Conservation (phyloP, 768 basidiomycete genomes). For the Artomyces pyxidatus region DNA sequence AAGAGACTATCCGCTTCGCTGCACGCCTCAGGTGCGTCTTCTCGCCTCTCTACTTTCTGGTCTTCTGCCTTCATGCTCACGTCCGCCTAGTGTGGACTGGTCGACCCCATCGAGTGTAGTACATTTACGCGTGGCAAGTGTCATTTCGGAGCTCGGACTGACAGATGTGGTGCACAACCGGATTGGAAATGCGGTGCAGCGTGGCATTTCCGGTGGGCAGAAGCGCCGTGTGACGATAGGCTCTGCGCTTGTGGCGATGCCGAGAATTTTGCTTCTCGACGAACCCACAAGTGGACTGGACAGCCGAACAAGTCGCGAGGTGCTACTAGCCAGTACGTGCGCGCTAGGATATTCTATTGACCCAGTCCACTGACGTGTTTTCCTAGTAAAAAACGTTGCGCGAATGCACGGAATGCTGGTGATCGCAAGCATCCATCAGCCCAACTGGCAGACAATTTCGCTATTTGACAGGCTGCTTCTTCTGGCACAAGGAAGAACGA, state of each 20-base stretch:
- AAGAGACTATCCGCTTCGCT: slow-evolving; percentile 46
- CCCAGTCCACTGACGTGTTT: slow-evolving; percentile 20
- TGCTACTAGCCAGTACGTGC: slow-evolving; percentile 31
- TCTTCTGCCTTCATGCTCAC: not conserved
- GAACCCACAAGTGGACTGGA: slow-evolving; percentile 52
- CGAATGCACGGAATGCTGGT: slow-evolving; percentile 41
- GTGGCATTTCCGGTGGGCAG: slow-evolving; percentile 59
- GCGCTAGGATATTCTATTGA: slow-evolving; percentile 21
- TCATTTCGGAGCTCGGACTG: slow-evolving; percentile 40
- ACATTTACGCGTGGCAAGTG: slow-evolving; percentile 32
- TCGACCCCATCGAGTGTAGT: slow-evolving; percentile 24
- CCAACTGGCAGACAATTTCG: slow-evolving; percentile 46
- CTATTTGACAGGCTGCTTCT: slow-evolving; percentile 52
- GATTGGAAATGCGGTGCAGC: slow-evolving; percentile 50
- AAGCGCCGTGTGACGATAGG: slow-evolving; percentile 54
- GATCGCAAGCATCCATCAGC: slow-evolving; percentile 61
- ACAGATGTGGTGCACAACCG: slow-evolving; percentile 37
- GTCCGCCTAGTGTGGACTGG: slow-evolving; percentile 9
- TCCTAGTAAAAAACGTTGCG: slow-evolving; percentile 32
- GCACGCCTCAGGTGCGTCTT: slow-evolving; percentile 37
- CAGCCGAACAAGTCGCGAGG: slow-evolving; percentile 41
- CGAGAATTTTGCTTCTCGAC: slow-evolving; percentile 52
- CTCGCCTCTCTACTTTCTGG: not conserved
- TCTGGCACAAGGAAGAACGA: slow-evolving; percentile 40
- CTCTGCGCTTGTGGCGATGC: slow-evolving; percentile 48